Evolutionary conservation across 176 grass and related monocot species (phyloP).

Genomic region (Zea luxurians): DNA sequence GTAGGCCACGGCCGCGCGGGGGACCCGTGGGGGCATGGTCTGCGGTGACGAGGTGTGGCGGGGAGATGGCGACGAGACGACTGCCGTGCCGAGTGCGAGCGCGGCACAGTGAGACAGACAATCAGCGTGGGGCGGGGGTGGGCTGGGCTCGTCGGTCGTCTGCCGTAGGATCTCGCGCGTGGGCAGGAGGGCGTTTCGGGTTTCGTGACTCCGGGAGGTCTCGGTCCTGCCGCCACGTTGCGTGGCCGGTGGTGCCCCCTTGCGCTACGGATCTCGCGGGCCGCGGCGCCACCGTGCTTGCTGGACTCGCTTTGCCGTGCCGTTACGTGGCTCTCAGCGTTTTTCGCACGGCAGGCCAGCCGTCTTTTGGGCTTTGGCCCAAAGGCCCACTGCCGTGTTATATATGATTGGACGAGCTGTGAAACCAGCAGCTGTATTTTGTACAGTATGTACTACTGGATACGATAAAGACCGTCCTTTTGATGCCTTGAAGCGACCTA

Average conservation of each 20-base stretch:
- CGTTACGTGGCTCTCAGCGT: neutral
- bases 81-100: conserved; percentile 1
- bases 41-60: neutral
- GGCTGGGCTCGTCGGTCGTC: conserved; percentile 9
- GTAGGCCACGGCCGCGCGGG: conserved; percentile 30
- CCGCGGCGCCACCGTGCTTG: neutral
- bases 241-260: neutral
- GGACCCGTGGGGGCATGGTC: conserved; percentile 4
- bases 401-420: no score
- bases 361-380: neutral
- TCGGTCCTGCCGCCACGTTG: conserved; percentile 18
- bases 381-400: neutral
- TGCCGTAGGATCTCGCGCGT: conserved; percentile 48
- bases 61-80: conserved; percentile 16
- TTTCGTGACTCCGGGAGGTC: conserved; percentile 31
- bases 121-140: neutral
- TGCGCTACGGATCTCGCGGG: neutral
- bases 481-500: neutral
- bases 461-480: neutral
- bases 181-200: conserved; percentile 29
- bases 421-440: neutral
- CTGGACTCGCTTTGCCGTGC: neutral
- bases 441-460: neutral
- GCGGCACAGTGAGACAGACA: neutral
- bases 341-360: neutral